Conservation (phyloP, 257 asterid genomes). For the Parsonsia alboflavescens region DNA sequence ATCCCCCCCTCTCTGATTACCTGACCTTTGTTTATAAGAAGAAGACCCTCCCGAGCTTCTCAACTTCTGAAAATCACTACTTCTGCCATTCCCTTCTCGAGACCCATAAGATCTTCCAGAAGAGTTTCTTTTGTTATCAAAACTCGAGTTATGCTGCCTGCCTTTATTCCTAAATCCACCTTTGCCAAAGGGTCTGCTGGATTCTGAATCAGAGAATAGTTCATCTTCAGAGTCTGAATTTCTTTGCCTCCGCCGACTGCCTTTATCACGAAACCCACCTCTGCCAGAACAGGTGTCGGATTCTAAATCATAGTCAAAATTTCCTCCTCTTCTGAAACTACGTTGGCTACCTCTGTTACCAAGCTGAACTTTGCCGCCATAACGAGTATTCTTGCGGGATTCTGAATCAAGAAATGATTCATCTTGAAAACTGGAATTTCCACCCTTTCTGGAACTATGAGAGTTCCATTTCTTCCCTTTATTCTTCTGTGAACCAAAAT, state of each 20-base stretch:
- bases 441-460: constrained; percentile 28
- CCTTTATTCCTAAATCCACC: constrained; percentile 30
- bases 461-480: constrained; percentile 37
- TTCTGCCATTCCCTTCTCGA: constrained; percentile 28
- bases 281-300: neutral
- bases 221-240: constrained; percentile 26
- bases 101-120: constrained; percentile 28
- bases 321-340: neutral
- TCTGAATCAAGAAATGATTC: constrained; percentile 34
- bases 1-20: constrained; percentile 31
- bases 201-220: constrained; percentile 39
- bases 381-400: constrained; percentile 25
- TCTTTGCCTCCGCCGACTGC: constrained; percentile 34
- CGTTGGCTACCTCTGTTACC: neutral
- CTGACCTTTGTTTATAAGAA: constrained; percentile 30
- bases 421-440: constrained; percentile 28
- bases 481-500: constrained; percentile 26
- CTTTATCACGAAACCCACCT: constrained; percentile 17
- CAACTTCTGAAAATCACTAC: constrained; percentile 19
- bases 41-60: constrained; percentile 35
- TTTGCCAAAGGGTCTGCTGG: constrained; percentile 22
- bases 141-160: constrained; percentile 18
- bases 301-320: neutral
- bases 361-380: too few species aligned
- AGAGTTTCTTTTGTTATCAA: constrained; percentile 21